A percentile compares a stretch with the other conserved stretches of the same genome.
phyloP scores from a whole-genome alignment of 441 rosid genomes.

The Adansonia grandidieri region DNA sequence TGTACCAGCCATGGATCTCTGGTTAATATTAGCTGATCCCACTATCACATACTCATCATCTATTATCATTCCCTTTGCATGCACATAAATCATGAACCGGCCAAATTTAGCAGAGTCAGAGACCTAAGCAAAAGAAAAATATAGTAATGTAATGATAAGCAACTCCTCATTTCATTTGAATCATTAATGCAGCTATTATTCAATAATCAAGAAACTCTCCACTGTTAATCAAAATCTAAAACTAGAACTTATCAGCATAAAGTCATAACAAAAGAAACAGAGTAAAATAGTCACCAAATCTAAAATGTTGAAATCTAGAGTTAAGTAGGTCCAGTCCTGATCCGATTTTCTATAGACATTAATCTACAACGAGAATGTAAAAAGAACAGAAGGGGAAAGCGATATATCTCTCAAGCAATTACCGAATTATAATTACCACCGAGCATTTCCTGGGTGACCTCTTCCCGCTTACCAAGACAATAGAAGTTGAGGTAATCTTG shows the following conservation, averaged over 20 bases:
- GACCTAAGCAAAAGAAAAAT: slow-evolving; percentile 46
- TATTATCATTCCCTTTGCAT: slow-evolving; percentile 94
- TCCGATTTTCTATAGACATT: slow-evolving; percentile 8
- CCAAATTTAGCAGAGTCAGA: slow-evolving; percentile 54
- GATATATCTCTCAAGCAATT: slow-evolving; percentile 22
- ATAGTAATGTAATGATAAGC: slow-evolving; percentile 2
- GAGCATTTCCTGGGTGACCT: slow-evolving; percentile 37
- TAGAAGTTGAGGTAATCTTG: slow-evolving; percentile 88
- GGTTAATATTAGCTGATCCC: slow-evolving; percentile 97
- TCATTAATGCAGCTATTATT: neutral
- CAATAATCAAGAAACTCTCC: slow-evolving; percentile 17
- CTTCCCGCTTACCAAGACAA: slow-evolving; percentile 83
- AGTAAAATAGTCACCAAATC: neutral
- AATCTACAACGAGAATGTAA: slow-evolving; percentile 18
- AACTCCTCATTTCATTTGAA: slow-evolving; percentile 24
- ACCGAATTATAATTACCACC: slow-evolving; percentile 53
- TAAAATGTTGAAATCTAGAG: slow-evolving; percentile 7
- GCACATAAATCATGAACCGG: slow-evolving; percentile 93
- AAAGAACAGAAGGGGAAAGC: slow-evolving; percentile 21
- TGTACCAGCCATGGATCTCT: slow-evolving; percentile 97
- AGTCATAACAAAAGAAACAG: neutral
- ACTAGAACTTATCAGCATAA: neutral
- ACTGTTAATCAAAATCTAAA: neutral
- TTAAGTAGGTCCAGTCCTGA: neutral
- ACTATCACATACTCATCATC: slow-evolving; percentile 88